Evolutionary conservation across 2,329 filamentous ascomycete species (phyloP), one percentile per base, ranked within the genome.

Genomic region (Verruconis gallopava): DNA sequence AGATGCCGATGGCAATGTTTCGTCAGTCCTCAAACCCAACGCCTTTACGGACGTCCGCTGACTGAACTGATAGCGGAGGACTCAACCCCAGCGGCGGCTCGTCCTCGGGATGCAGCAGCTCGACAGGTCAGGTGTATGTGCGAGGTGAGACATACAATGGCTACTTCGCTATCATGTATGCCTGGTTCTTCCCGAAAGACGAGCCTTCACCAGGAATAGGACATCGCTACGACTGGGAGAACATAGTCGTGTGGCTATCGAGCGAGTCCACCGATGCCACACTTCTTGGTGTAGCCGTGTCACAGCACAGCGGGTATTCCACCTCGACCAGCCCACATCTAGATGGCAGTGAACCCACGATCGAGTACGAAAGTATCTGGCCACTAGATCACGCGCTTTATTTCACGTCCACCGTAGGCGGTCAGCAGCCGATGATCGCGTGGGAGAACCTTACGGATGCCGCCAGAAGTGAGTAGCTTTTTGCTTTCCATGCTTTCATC

Each of bases 211-310:
- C 53, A 2, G 65, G 61, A 0, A 51, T 69, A 3, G 70, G 69
- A 5, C 71, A 73, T 48, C 64, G 69, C 15, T 67, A 73, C 53
- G 71, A 74, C 50, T 74, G 70, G 71, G 70, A 73, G 48, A 66
- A 65, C n/a, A 57, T 66, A 1, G 65, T 74, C 25, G 61, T 74
- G 19, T 74, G 67, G 67, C 60, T 75, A 1, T 57, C 59, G 9
- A 54, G 58, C 0, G 55, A 56, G 6, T 54, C 59, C 2, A 59
- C 59, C 1, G 55, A 55, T 0, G 52, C 56, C 1, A 60, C 67
- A 1, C 53, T 73, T 21, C 50, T 65, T 1, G 69, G 68, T 17
- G 65, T 73, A 5, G 70, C 69, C 17, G 68, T 69, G 2, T 69
- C 65, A 2, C 69, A 67, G 1, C 70, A 74, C 43, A 70, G 69